A percentile compares a stretch with the other conserved stretches of the same genome.
These are phyloP conservation scores for Durio zibethinus DNA, from an alignment of 345 rosid genomes.

Conservation along the genomic window DNA sequence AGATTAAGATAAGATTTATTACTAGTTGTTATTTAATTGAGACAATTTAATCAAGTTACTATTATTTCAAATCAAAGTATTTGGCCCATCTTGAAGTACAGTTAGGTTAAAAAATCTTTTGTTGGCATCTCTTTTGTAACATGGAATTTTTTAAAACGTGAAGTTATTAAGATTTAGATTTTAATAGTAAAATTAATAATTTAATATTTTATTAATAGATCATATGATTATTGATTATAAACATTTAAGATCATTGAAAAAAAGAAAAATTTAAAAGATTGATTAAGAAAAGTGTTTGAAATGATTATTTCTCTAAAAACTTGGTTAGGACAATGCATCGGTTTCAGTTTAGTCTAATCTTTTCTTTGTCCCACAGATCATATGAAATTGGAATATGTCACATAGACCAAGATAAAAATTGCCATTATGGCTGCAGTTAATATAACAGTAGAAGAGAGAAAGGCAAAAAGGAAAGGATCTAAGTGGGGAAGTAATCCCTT, in stretches of 20 bases:
- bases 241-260: neutral
- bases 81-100: neutral
- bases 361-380: slow-evolving; percentile 1
- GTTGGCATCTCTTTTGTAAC: no score
- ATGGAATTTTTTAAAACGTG: no score
- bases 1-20: neutral
- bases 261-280: neutral
- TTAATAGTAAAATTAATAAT: no score
- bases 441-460: neutral
- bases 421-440: neutral
- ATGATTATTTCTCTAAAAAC: neutral
- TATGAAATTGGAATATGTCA: neutral
- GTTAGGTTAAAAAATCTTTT: neutral
- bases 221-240: no score
- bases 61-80: neutral
- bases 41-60: neutral
- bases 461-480: neutral
- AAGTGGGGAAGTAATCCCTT: slow-evolving; percentile 12
- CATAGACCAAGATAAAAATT: neutral
- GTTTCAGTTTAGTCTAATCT: slow-evolving; percentile 11
- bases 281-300: neutral
- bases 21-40: neutral
- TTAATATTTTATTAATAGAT: no score
- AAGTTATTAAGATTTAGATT: no score
- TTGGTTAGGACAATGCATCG: slow-evolving; percentile 6